Evolutionary conservation across 495 filamentous ascomycete genomes (phyloP), one percentile per base, ranked within the genome.

Genomic region (Collariella sp.): DNA sequence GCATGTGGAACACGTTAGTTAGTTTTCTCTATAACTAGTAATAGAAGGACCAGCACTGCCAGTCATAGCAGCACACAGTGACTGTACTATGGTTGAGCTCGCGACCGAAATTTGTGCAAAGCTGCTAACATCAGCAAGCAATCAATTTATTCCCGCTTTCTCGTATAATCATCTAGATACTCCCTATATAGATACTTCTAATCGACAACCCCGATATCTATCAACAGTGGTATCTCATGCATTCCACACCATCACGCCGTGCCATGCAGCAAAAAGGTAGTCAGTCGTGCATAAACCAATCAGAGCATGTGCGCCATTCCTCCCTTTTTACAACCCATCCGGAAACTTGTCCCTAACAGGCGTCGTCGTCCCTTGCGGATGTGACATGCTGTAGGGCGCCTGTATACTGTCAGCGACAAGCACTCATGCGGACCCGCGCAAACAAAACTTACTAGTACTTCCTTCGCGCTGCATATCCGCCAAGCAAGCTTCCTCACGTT

Each of bases 381-480:
- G 67, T 5, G 79, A 83, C 79, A 85, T 84, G 62, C 79, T 83
- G 60, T 83, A 86, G 3, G 83, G 80, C 36, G 82, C 81, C 82
- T 83, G 61, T 44, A 34, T 33, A 20, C 12, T 20, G 50, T 63
- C 53, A 65, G 64, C 24, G 50, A 2, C 13, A 24, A 18, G 4
- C 16, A 2, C 20, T 5, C n/a, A 12, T 2, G 13, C 5, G 0
- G 19, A 38, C 33, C 6, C 31, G 19, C 31, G 1, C 12, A 15
- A 31, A 45, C 15, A 29, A 46, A 15, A 79, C 89, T 70, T 76
- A 95, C 93, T 69, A 97, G 66, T 51, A 96, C 93, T 67, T 89
- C 87, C 73, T 95, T 95, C 23, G 91, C 94, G 67, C 91, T 93
- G 67, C 86, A 94, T 55, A 98, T 87, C 61, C 93, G 80, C 94